phyloP scores from a whole-genome alignment of 2,329 filamentous ascomycete species.

The Ceratocystis harringtonii region DNA sequence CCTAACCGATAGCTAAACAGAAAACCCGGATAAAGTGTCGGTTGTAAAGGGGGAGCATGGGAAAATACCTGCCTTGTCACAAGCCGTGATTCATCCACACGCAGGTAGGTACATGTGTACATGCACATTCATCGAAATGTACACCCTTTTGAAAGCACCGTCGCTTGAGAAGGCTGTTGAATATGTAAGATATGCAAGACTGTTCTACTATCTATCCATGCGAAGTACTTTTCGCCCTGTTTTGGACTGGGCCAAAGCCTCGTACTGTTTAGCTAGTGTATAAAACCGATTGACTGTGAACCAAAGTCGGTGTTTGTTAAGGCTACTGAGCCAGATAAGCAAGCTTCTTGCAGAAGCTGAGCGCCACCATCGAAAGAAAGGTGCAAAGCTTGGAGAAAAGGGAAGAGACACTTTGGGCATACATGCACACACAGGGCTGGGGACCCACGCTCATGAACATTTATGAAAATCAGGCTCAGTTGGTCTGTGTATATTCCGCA shows the following conservation, averaged over 20 bases:
- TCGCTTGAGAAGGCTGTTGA: background rate
- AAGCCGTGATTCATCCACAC: background rate
- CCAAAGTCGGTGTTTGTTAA: too few species aligned
- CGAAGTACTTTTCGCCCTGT: background rate
- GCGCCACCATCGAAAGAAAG: background rate
- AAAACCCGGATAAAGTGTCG: background rate
- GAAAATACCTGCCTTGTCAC: background rate
- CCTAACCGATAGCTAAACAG: background rate
- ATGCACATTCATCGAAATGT: background rate
- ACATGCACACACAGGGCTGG: background rate
- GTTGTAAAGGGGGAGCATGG: background rate
- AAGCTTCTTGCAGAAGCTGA: background rate
- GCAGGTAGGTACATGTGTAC: background rate
- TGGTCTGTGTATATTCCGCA: too few species aligned
- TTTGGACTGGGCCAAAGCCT: background rate
- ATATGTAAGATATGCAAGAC: background rate
- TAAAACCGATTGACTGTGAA: background rate
- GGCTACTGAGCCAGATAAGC: background rate
- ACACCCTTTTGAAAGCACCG: background rate
- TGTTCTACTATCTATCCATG: background rate
- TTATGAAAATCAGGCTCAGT: too few species aligned
- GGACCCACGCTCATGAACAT: too few species aligned
- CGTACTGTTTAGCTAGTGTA: background rate
- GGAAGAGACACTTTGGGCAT: background rate
- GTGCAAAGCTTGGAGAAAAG: background rate